Base-by-base conservation (phyloP, 495 filamentous ascomycete genomes). In the Penicillium manginii region DNA sequence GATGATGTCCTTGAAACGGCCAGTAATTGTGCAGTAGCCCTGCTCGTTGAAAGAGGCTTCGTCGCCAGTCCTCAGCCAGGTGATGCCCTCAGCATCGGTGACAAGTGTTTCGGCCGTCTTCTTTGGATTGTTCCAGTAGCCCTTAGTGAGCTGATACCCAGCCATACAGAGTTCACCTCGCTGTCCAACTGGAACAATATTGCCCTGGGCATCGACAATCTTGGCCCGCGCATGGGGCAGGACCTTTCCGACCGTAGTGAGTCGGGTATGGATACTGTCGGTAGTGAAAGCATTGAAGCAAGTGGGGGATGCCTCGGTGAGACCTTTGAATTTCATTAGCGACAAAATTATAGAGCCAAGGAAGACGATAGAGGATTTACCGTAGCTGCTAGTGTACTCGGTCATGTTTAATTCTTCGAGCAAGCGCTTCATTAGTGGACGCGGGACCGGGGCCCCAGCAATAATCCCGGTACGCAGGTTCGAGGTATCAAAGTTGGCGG, bases 1-100 rank as follows among this genome's bases (percentile, higher is more conserved):
- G 59, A 96, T 89, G 46, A 96, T 75, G 58, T 96, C 92, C 73
- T 96, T 96, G 63, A 96, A 90, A 14, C 91, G 73, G 10, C 85
- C 84, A 3, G 86, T 88, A 59, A 91, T 88, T 12, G 72, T 78
- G 61, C 84, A 87, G 62, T 86, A 86, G 4, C 88, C 87, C 31
- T 82, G 69, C 21, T 82, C 78, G 58, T 87, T 82, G 63, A 90
- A 88, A 0, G 84, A 77, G 2, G 85, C 88, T 71, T 90, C 87
- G 60, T 90, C 88, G 21, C 88, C 88, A 0, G 88, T 89, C 60
- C 83, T 82, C 58, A 90, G 62, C 88, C 88, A 90, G 37, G 83
- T 66, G 14, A 82, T 75, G 0, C 86, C 86, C 2, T 78, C 66
- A 40, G 80, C 79, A 59, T 90, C 87, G 8, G 78, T 73, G 18